Evolutionary conservation across 768 basidiomycete species (phyloP).

Genomic region (Agrocybe chaxingu): DNA sequence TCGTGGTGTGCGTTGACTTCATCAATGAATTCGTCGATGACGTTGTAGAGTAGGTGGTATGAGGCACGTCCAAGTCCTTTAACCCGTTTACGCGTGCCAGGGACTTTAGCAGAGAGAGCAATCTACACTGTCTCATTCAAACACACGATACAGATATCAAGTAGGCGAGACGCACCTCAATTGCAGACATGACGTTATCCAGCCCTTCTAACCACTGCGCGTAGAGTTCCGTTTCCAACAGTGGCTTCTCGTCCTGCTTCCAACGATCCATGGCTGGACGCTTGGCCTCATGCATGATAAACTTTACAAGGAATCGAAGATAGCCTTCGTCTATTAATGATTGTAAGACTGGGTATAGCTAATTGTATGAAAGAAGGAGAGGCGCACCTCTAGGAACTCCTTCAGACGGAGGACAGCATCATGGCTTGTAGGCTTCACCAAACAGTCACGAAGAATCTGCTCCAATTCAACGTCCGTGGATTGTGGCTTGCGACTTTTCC

Average conservation of each 20-base stretch:
- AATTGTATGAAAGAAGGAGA: not conserved
- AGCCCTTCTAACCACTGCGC: slow-evolving; percentile 37
- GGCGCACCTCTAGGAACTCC: slow-evolving; percentile 21
- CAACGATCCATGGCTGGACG: slow-evolving; percentile 26
- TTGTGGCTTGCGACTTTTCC: slow-evolving; percentile 11
- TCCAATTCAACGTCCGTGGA: slow-evolving; percentile 19
- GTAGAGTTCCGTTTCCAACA: slow-evolving; percentile 41
- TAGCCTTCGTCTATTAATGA: slow-evolving; percentile 11
- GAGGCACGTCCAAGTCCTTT: slow-evolving; percentile 35
- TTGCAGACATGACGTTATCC: slow-evolving; percentile 32
- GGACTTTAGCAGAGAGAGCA: slow-evolving; percentile 33
- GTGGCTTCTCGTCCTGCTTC: slow-evolving; percentile 22
- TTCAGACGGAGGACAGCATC: slow-evolving; percentile 19
- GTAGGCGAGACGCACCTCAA: slow-evolving; percentile 27
- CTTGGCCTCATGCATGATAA: slow-evolving; percentile 31
- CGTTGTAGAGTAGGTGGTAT: slow-evolving; percentile 37
- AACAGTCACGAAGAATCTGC: slow-evolving; percentile 18
- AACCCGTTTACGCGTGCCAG: slow-evolving; percentile 31
- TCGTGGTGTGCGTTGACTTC: slow-evolving; percentile 45
- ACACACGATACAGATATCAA: not conserved
- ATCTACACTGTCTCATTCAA: slow-evolving; percentile 23
- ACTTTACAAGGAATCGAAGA: slow-evolving; percentile 21
- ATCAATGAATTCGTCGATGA: slow-evolving; percentile 41
- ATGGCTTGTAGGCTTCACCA: slow-evolving; percentile 12
- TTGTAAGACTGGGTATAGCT: not conserved